phyloP scores from a whole-genome alignment of 2,329 filamentous ascomycete genomes.

The Fusarium sp. region DNA sequence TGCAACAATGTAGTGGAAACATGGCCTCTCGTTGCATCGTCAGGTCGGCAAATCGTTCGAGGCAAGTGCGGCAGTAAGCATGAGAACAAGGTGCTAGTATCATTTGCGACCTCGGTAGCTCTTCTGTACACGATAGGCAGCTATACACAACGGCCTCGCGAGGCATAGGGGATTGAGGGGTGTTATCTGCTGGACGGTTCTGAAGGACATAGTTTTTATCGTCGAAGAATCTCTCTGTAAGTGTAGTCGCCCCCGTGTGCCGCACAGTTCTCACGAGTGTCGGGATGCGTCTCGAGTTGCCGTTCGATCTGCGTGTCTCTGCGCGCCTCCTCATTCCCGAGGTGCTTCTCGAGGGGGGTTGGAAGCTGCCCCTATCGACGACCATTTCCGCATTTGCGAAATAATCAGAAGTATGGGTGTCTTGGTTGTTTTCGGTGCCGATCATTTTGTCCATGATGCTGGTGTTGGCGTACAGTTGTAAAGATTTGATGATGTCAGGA shows the following conservation, averaged over 20 bases:
- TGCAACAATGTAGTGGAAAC: conserved; percentile 68
- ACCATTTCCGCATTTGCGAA: background rate
- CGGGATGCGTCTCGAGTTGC: background rate
- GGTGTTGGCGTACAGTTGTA: background rate
- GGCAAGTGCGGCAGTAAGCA: conserved; percentile 63
- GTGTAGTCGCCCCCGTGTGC: background rate
- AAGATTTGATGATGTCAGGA: background rate
- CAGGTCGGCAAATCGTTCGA: conserved; percentile 56
- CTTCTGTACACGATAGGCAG: conserved; percentile 17
- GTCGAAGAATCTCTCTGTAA: background rate
- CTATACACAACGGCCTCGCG: background rate
- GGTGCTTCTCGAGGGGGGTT: background rate
- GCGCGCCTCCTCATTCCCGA: background rate
- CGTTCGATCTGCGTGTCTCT: background rate
- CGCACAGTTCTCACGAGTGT: background rate
- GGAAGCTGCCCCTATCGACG: background rate
- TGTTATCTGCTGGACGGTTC: background rate
- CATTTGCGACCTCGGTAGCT: background rate
- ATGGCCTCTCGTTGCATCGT: conserved; percentile 62
- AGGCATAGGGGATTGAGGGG: background rate
- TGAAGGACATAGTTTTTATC: background rate
- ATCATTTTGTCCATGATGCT: background rate
- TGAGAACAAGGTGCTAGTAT: conserved; percentile 55
- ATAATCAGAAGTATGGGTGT: background rate
- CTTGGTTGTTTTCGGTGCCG: background rate